Conservation (phyloP, 2,329 filamentous ascomycete species). For the Aspergillus sp. region DNA sequence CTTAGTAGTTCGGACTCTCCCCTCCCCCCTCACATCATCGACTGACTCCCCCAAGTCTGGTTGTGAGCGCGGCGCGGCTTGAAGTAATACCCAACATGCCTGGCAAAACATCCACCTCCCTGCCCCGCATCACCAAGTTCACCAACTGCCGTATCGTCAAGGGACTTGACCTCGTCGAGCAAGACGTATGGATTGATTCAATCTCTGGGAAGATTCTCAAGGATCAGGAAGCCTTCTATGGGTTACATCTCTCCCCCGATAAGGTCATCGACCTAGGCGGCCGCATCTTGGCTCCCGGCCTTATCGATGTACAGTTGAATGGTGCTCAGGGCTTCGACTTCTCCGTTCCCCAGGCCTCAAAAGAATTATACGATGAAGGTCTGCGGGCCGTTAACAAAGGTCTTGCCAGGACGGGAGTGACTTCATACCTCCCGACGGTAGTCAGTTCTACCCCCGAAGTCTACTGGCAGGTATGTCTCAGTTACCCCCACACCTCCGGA, state of each 20-base stretch:
- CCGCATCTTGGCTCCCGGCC: slow-evolving; percentile 79
- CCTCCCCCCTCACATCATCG: slow-evolving; percentile 22
- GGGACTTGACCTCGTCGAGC: slow-evolving; percentile 66
- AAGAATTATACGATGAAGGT: slow-evolving; percentile 70
- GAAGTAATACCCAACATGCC: slow-evolving; percentile 33
- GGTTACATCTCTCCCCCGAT: slow-evolving; percentile 60
- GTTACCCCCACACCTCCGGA: not conserved
- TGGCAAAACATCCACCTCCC: slow-evolving; percentile 33
- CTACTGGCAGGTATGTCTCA: slow-evolving; percentile 67
- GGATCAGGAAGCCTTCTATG: slow-evolving; percentile 62
- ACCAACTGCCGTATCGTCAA: slow-evolving; percentile 82
- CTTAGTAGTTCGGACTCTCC: slow-evolving; percentile 4
- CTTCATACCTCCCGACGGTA: slow-evolving; percentile 82
- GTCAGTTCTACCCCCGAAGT: slow-evolving; percentile 74
- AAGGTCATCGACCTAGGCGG: slow-evolving; percentile 76
- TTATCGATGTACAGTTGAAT: slow-evolving; percentile 92
- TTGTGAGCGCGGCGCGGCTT: no score
- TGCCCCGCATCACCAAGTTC: slow-evolving; percentile 72
- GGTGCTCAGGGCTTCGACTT: slow-evolving; percentile 94
- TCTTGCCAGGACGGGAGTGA: slow-evolving; percentile 78
- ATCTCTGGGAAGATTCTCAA: slow-evolving; percentile 77
- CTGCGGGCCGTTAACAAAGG: slow-evolving; percentile 70
- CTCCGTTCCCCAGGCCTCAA: slow-evolving; percentile 69
- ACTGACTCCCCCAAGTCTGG: slow-evolving; percentile 16
- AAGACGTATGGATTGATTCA: slow-evolving; percentile 89